Percentiles rank a stretch among this genome's conserved stretches.
Evolutionary conservation across 371 early-diverging fungal species (phyloP).

Genomic region (Encephalitozoon cuniculi): DNA sequence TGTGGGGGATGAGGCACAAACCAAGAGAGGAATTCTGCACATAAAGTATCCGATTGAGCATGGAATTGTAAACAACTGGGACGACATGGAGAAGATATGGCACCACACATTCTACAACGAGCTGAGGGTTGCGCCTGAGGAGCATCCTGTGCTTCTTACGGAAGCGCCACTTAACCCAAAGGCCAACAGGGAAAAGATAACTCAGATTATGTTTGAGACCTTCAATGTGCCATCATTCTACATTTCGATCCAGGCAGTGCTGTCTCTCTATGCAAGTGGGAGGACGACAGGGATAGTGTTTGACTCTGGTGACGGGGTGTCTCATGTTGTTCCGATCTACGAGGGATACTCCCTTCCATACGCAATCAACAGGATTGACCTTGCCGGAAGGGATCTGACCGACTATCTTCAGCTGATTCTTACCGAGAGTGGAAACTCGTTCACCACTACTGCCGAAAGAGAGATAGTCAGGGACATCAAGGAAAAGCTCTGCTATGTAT

Average conservation of each 20-base stretch:
- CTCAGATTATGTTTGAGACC: constrained; percentile 98
- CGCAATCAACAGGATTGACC: constrained; percentile 91
- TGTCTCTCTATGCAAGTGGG: constrained; percentile 91
- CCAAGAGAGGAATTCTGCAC: constrained; percentile 94
- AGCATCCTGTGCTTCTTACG: constrained; percentile 94
- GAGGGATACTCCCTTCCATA: constrained; percentile 96
- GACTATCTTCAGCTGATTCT: constrained; percentile 87
- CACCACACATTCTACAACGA: constrained; percentile 92
- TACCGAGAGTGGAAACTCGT: constrained; percentile 92
- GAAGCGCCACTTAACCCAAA: constrained; percentile 99
- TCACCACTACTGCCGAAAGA: constrained; percentile 96
- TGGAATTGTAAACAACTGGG: constrained; percentile 99
- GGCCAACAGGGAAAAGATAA: constrained; percentile 99
- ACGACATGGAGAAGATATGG: constrained; percentile 99
- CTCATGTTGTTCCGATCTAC: constrained; percentile 98
- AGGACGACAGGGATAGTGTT: constrained; percentile 99
- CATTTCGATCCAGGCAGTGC: constrained; percentile 94
- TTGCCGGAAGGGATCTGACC: constrained; percentile 90
- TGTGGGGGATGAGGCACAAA: constrained; percentile 99
- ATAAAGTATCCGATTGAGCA: constrained; percentile 99
- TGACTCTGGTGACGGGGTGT: constrained; percentile 99
- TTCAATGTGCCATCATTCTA: constrained; percentile 97
- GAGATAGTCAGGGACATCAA: constrained; percentile 99
- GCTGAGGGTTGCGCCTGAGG: constrained; percentile 76
- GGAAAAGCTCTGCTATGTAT: constrained; percentile 98